Evolutionary conservation across 306 rosid genomes (phyloP), one percentile per base, ranked within the genome.

Genomic region (Hippophae tibetana): DNA sequence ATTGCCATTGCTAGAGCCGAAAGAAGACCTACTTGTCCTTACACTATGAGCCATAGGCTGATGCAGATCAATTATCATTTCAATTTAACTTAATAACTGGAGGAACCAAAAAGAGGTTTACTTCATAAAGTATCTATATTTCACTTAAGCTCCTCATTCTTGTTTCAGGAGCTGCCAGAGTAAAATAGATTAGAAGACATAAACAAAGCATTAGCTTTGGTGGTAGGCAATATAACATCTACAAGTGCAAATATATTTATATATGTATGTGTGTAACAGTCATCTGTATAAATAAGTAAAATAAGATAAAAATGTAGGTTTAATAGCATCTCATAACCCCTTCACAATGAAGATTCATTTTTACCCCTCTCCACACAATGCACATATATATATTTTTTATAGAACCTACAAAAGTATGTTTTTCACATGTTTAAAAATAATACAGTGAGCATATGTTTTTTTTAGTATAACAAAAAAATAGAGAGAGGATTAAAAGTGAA

Each of bases 21-120:
- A 84, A 58, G 94, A 80, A 53, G 78, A 68, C 67, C 81, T 72
- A 43, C 74, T 79, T 13, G 82, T 72, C 75, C 94, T 85, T 61
- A 72, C 77, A 65, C 83, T 79, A 72, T 86, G 94, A 13, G 86
- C 80, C 69, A 77, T 76, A 7, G 80, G 62, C 3, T 79, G 60
- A 49, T 79, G 81, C 78, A 72, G 69, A 56, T 80, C 93, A 71
- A 84, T 72, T 45, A 81, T 80, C 97, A 86, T 89, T 74, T 73
- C 66, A 43, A 54, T 58, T 53, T 54, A 51, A 62, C 57, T 44
- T 14, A 65, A 42, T 54, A 77, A 65, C 51, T 9, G 61, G 51
- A 58, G 71, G 48, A 73, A 12, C 7, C 60, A 18, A 18, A 18
- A 18, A 18, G 23, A 18, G 23, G 60, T 62, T 52, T 50, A 47